phyloP scores from a whole-genome alignment of 2,329 filamentous ascomycete genomes.

The Cordyceps fumosorosea region DNA sequence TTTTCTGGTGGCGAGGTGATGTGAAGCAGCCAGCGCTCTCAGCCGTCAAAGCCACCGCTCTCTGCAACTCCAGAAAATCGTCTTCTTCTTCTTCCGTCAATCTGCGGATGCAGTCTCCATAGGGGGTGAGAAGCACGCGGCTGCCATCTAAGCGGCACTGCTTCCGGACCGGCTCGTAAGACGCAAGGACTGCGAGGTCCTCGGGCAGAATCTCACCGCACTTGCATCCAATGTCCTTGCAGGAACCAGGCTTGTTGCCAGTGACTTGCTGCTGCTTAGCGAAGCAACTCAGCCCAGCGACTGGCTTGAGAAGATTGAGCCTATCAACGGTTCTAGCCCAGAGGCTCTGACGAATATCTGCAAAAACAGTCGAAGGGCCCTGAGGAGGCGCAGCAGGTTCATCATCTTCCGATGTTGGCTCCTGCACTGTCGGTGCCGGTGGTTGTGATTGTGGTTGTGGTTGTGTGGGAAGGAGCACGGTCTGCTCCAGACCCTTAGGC shows the following conservation, averaged over 20 bases:
- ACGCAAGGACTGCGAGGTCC: slow-evolving; percentile 48
- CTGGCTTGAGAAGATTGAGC: slow-evolving; percentile 31
- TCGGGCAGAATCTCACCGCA: slow-evolving; percentile 37
- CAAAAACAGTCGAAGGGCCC: slow-evolving; percentile 29
- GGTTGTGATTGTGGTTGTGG: not conserved
- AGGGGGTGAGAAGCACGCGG: slow-evolving; percentile 66
- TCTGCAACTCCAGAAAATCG: slow-evolving; percentile 63
- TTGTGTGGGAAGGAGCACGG: not conserved
- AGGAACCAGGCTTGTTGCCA: slow-evolving; percentile 23
- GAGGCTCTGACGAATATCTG: slow-evolving; percentile 27
- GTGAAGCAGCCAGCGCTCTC: slow-evolving; percentile 50
- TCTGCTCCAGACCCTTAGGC: not conserved
- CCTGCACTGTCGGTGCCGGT: not conserved
- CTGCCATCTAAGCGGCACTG: slow-evolving; percentile 51
- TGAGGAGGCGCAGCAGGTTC: slow-evolving; percentile 21
- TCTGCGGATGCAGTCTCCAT: slow-evolving; percentile 70
- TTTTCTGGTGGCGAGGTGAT: slow-evolving; percentile 47
- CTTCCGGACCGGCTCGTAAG: slow-evolving; percentile 54
- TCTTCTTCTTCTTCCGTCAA: slow-evolving; percentile 63
- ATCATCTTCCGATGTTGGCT: slow-evolving; percentile 9
- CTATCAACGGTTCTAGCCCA: slow-evolving; percentile 29
- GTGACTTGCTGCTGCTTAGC: not conserved
- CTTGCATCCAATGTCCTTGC: slow-evolving; percentile 32
- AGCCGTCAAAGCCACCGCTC: slow-evolving; percentile 43
- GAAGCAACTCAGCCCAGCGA: slow-evolving; percentile 19